Evolutionary conservation across 352 stramenopile species (phyloP), one percentile per base, ranked within the genome.

Genomic region (Phytopythium litorale): DNA sequence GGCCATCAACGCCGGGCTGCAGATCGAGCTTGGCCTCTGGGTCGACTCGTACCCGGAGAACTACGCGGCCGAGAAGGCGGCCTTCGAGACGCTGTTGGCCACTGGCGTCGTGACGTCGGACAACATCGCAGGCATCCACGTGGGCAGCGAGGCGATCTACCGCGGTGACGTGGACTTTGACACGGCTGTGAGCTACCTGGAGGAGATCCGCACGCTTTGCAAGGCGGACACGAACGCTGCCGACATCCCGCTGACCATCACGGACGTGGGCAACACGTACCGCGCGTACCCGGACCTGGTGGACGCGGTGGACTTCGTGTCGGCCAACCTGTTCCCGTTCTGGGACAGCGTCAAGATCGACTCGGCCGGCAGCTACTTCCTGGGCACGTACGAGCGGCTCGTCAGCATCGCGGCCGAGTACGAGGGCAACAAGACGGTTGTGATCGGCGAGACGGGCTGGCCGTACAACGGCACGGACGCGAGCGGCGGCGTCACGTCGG

Each of bases 381-480:
- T 53, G 11, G 73, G 71, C 42, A 48, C 42, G 42, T 79, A 84
- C 63, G 66, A 63, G 56, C 78, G 79, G 37, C 67, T 89, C 1
- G 56, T 71, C 15, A 28, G 72, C 15, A 71, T 52, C 7, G 68
- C 71, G 21, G 60, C 40, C 37, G 58, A 62, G 11, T 72, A 76
- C 58, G 42, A 48, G 42, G 42, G 42, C 42, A 76, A 61, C 60
- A 91, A 89, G 72, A 63, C 70, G 57, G 74, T 89, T n/a, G 64
- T 88, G 58, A 67, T 91, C 13, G 75, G 71, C n/a, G 82, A 91
- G 69, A 89, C 80, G 4, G 82, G 82, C 16, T 91, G 82, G 82
- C 67, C 79, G 8, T 78, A 67, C 43, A 58, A 75, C 43, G 79
- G 82, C 51, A 58, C 32, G 38, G 62, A 72, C 57, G 45, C 50